Percentiles rank a stretch among this genome's conserved stretches.
phyloP scores from a whole-genome alignment of 2,329 filamentous ascomycete genomes.

The Ascochyta pisi region DNA sequence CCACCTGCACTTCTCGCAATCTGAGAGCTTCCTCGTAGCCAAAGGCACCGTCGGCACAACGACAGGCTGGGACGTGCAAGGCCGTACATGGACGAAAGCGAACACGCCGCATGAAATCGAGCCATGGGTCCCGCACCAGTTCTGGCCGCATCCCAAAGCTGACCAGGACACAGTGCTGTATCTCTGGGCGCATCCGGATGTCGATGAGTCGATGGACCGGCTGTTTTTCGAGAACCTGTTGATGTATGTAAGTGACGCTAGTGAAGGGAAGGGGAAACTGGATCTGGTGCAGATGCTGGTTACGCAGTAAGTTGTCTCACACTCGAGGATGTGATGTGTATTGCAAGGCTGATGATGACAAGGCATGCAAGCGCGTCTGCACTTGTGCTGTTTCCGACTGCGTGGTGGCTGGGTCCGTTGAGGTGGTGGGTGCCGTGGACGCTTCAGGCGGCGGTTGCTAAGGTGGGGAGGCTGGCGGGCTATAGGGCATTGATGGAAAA shows the following conservation, averaged over 20 bases:
- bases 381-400: conserved; percentile 22
- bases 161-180: conserved; percentile 18
- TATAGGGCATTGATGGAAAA: conserved; percentile 23
- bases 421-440: conserved; percentile 28
- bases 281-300: conserved; percentile 24
- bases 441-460: conserved; percentile 20
- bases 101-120: conserved; percentile 10
- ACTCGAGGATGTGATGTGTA: neutral
- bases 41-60: conserved; percentile 20
- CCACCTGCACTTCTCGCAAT: conserved; percentile 28
- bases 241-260: conserved; percentile 18
- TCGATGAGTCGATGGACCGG: conserved; percentile 22
- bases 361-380: conserved; percentile 25
- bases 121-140: conserved; percentile 22
- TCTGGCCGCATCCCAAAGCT: conserved; percentile 19
- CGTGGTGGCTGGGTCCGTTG: conserved; percentile 26
- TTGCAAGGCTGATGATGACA: neutral
- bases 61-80: conserved; percentile 11
- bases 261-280: conserved; percentile 21
- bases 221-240: conserved; percentile 26
- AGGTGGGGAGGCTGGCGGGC: conserved; percentile 15
- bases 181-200: conserved; percentile 25
- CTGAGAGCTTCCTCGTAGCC: conserved; percentile 20
- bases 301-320: conserved; percentile 19
- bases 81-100: conserved; percentile 4